phyloP scores from a whole-genome alignment of 1,139 yeast genomes.

The Candida smagusa region DNA sequence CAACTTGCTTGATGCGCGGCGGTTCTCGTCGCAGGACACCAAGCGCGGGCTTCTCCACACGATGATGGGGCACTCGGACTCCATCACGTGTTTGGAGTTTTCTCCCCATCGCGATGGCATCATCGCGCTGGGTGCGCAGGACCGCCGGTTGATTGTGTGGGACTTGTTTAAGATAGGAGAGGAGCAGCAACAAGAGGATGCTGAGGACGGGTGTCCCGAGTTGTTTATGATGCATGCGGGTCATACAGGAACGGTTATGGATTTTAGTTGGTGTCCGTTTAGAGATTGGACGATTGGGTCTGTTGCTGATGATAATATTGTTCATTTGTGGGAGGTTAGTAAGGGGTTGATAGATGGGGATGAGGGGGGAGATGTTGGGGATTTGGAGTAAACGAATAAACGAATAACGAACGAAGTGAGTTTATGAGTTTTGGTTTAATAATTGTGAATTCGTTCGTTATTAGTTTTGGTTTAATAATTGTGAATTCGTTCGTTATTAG shows the following conservation, averaged over 20 bases:
- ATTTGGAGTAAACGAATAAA: slow-evolving; percentile 18
- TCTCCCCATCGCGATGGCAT: slow-evolving; percentile 70
- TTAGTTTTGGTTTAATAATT: no score
- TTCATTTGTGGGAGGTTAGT: slow-evolving; percentile 73
- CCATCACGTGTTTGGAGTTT: slow-evolving; percentile 68
- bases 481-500: no score
- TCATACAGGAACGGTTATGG: slow-evolving; percentile 73
- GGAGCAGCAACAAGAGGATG: slow-evolving; percentile 77
- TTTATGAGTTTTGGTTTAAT: no score
- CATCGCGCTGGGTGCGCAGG: slow-evolving; percentile 70
- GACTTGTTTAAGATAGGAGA: slow-evolving; percentile 70
- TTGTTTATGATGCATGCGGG: slow-evolving; percentile 86
- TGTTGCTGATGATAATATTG: slow-evolving; percentile 73
- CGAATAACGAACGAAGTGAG: no score
- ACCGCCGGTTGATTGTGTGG: slow-evolving; percentile 72
- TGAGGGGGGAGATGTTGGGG: slow-evolving; percentile 18
- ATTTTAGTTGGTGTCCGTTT: slow-evolving; percentile 65
- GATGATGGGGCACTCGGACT: slow-evolving; percentile 74
- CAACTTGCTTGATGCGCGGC: slow-evolving; percentile 58
- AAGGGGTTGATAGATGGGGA: slow-evolving; percentile 44
- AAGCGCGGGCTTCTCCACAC: slow-evolving; percentile 48
- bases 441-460: no score
- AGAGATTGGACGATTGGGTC: slow-evolving; percentile 73
- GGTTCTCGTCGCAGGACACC: slow-evolving; percentile 26
- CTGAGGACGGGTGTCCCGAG: slow-evolving; percentile 80